Percentiles rank a stretch among this genome's conserved stretches.
phyloP scores from a whole-genome alignment of 192 early-diverging fungal genomes.

The Backusella tarrabulga region DNA sequence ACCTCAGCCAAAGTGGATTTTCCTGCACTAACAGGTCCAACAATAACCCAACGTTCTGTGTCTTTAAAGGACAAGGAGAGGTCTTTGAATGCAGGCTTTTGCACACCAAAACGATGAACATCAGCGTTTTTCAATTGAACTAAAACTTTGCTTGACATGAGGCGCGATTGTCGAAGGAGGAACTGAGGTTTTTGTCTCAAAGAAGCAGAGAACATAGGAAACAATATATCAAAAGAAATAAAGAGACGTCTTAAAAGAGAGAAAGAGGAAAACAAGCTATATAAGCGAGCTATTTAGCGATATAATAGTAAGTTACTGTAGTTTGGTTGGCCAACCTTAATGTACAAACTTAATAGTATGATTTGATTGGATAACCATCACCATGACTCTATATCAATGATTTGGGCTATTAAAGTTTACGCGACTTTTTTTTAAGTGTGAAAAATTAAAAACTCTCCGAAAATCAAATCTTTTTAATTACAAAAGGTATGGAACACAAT shows the following conservation, averaged over 20 bases:
- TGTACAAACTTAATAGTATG: not conserved
- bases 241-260: not conserved
- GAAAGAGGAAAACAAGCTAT: not conserved
- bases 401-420: not conserved
- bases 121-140: constrained; percentile 28
- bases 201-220: not conserved
- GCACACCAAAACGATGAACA: constrained; percentile 27
- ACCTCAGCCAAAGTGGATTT: constrained; percentile 50
- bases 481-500: not conserved
- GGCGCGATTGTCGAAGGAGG: not conserved
- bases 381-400: not conserved
- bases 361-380: not conserved
- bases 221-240: not conserved
- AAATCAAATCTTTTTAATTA: not conserved
- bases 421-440: not conserved
- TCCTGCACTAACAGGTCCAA: constrained; percentile 41
- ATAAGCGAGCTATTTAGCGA: not conserved
- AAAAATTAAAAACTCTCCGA: not conserved
- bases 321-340: not conserved
- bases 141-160: constrained; percentile 7
- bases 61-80: constrained; percentile 32
- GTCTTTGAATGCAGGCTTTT: constrained; percentile 31
- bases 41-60: constrained; percentile 25
- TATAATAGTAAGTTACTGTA: not conserved
- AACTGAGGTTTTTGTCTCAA: constrained; percentile 1